phyloP scores from a whole-genome alignment of 148 eudicot species.

The Salicornia ramosissima region DNA sequence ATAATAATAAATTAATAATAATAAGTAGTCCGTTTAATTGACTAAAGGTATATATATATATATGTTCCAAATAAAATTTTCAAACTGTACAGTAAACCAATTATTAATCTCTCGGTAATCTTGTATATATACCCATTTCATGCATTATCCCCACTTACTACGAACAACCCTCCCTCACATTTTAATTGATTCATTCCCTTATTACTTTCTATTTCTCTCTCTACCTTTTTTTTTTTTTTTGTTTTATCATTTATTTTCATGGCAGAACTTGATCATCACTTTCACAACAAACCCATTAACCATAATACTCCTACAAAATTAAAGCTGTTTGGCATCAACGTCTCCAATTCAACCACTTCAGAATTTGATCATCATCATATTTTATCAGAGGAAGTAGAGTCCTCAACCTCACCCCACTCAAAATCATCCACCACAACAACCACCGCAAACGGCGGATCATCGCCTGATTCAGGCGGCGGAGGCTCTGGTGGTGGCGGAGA shows the following conservation, averaged over 20 bases:
- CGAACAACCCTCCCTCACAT: neutral
- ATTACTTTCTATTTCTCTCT: constrained; percentile 18
- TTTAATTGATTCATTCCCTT: too few relatives aligned
- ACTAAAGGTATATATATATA: neutral
- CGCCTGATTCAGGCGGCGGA: constrained; percentile 29
- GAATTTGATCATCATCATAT: neutral
- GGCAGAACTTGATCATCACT: constrained; percentile 58
- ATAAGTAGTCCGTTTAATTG: too few relatives aligned
- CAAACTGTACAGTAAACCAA: constrained; percentile 12
- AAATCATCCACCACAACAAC: constrained; percentile 26
- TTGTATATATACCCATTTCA: constrained; percentile 1
- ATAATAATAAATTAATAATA: too few relatives aligned
- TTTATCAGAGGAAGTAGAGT: constrained; percentile 32
- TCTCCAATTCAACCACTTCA: constrained; percentile 27
- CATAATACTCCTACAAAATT: constrained; percentile 27
- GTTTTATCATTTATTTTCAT: constrained; percentile 15
- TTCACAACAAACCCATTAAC: constrained; percentile 14
- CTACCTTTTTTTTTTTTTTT: constrained; percentile 5
- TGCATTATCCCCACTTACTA: constrained; percentile 11
- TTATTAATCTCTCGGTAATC: constrained; percentile 3
- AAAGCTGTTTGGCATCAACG: constrained; percentile 78
- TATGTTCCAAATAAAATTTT: neutral
- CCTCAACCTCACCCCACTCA: constrained; percentile 35
- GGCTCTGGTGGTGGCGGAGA: neutral
- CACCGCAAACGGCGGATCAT: constrained; percentile 10